phyloP scores from a whole-genome alignment of 495 filamentous ascomycete genomes.

The Astrothelium subdiscretum region DNA sequence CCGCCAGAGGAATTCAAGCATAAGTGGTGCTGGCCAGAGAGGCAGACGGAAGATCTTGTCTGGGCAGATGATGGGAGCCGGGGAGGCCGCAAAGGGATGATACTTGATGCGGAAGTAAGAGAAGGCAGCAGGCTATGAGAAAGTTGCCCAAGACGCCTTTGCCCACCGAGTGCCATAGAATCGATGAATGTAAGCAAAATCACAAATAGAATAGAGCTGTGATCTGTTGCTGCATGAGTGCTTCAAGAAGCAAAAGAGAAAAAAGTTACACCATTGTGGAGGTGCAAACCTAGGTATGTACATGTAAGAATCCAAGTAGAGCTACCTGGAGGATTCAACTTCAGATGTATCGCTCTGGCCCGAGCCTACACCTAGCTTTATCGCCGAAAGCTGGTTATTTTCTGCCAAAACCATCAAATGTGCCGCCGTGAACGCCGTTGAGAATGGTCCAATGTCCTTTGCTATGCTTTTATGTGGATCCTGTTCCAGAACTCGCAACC shows the following conservation, averaged over 20 bases:
- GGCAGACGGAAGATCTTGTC: constrained; percentile 26
- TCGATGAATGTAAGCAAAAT: background rate
- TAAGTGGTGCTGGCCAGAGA: constrained; percentile 58
- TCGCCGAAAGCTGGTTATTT: background rate
- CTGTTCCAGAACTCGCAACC: background rate
- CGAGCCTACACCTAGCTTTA: background rate
- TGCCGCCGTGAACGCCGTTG: background rate
- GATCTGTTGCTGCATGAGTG: constrained; percentile 3
- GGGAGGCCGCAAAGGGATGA: constrained; percentile 43
- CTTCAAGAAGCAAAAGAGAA: constrained; percentile 3
- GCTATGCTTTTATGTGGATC: background rate
- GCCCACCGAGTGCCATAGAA: too few species aligned
- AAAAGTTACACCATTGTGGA: background rate
- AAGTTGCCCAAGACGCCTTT: too few species aligned
- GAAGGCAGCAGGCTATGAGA: constrained; percentile 20
- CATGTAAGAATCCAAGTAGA: background rate
- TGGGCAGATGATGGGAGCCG: constrained; percentile 58
- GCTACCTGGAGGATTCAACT: background rate
- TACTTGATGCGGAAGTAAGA: constrained; percentile 40
- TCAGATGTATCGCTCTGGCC: background rate
- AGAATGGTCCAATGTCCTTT: background rate
- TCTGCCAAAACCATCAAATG: background rate
- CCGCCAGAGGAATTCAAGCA: constrained; percentile 44
- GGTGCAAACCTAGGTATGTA: background rate
- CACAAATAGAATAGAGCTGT: background rate